These are phyloP conservation scores for Sordariomycetes sp. DNA, from an alignment of 2,329 filamentous ascomycete genomes.

Conservation along the genomic window DNA sequence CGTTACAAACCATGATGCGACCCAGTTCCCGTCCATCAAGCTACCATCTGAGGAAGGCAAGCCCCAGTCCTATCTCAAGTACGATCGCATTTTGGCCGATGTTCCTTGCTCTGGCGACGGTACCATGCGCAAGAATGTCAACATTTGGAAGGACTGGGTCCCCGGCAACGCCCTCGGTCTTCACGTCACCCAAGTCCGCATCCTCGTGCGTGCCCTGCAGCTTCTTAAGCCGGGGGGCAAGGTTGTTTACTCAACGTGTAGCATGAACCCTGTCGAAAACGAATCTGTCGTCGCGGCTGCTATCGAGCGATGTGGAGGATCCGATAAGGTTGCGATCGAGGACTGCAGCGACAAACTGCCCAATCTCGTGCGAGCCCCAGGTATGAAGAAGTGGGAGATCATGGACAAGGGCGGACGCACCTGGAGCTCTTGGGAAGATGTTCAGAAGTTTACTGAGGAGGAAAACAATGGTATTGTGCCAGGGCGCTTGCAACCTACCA, in stretches of 20 bases:
- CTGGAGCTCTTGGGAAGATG: conserved; percentile 75
- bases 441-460: conserved; percentile 59
- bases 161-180: conserved; percentile 81
- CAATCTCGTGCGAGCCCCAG: conserved; percentile 64
- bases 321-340: conserved; percentile 70
- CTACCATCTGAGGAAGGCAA: conserved; percentile 48
- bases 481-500: conserved; percentile 63
- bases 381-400: conserved; percentile 76
- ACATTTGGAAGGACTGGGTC: conserved; percentile 92
- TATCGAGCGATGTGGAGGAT: conserved; percentile 81
- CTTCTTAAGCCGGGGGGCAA: conserved; percentile 93
- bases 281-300: conserved; percentile 85
- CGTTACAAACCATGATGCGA: conserved; percentile 96
- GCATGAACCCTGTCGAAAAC: conserved; percentile 97
- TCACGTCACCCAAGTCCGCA: conserved; percentile 78
- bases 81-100: conserved; percentile 91
- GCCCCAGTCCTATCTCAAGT: conserved; percentile 74
- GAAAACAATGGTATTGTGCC: conserved; percentile 46
- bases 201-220: conserved; percentile 84
- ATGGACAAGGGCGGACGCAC: conserved; percentile 78
- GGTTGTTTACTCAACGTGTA: conserved; percentile 97
- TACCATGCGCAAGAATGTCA: conserved; percentile 85
- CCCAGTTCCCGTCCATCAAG: conserved; percentile 86
- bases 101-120: conserved; percentile 96
- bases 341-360: conserved; percentile 75